These are phyloP conservation scores for Pluteus cervinus DNA, from an alignment of 768 basidiomycete genomes.

Conservation along the genomic window DNA sequence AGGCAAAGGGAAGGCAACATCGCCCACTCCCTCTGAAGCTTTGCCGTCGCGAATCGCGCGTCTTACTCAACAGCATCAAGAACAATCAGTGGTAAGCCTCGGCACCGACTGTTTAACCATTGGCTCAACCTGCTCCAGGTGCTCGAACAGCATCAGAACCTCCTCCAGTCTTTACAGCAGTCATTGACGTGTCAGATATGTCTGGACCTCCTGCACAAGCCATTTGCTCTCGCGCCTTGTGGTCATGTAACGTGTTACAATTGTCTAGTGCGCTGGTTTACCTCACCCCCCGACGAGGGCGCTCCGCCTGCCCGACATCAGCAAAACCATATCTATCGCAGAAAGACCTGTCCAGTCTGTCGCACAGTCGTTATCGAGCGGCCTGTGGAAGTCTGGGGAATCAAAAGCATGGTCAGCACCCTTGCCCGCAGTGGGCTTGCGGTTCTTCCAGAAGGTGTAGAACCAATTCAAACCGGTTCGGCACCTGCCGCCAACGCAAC, in stretches of 20 bases:
- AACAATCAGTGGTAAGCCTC: constrained; percentile 31
- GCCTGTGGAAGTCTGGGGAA: constrained; percentile 65
- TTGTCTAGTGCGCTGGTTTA: constrained; percentile 78
- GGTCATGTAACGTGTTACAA: constrained; percentile 68
- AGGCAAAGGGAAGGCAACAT: constrained; percentile 25
- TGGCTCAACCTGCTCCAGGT: constrained; percentile 25
- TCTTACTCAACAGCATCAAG: constrained; percentile 38
- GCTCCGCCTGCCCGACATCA: constrained; percentile 27
- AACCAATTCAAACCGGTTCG: constrained; percentile 17
- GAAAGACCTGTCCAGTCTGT: constrained; percentile 73
- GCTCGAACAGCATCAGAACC: constrained; percentile 44
- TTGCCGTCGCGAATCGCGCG: constrained; percentile 25
- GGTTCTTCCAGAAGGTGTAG: constrained; percentile 17
- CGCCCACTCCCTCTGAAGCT: constrained; percentile 13
- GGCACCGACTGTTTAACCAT: constrained; percentile 1
- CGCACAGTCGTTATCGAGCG: constrained; percentile 52
- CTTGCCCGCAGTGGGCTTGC: constrained; percentile 51
- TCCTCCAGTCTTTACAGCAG: constrained; percentile 51
- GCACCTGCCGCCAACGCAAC: constrained; percentile 18
- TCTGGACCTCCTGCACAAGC: constrained; percentile 65
- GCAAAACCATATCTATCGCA: constrained; percentile 43
- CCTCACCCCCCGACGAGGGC: constrained; percentile 26
- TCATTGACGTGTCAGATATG: constrained; percentile 76
- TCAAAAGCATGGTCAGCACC: constrained; percentile 58
- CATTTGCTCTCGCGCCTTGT: constrained; percentile 70